Base-by-base conservation (phyloP, 768 basidiomycete genomes). In the Symmetrospora coprosmae region DNA sequence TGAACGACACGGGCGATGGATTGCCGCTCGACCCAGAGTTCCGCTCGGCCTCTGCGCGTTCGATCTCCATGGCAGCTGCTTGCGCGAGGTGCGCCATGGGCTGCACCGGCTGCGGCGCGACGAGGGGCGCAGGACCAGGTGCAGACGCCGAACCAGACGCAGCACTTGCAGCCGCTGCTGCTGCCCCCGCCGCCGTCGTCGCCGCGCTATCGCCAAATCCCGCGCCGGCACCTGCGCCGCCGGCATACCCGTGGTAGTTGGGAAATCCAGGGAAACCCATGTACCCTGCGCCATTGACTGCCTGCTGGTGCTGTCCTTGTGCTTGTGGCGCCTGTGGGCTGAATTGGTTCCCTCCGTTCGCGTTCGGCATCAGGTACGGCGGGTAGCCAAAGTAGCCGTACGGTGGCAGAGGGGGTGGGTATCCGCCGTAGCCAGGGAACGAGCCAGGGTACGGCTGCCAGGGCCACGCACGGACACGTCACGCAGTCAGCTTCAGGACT, bases 51-150 rank as follows among this genome's bases (percentile, higher is more conserved):
- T 58, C 55, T 2, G 17, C 55, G 7, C 55, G 40, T 31, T 63
- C 58, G 16, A 63, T 59, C 35, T 63, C 62, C 21, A 56, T 46
- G 9, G 58, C 41, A n/a, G 62, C 62, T 17, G 62, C 62, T 21
- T 59, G 52, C 6, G 62, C 62, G 5, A 63, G 35, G 28, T 53
- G 51, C 8, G 62, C 55, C 62, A 63, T 63, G 4, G 62, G 62
- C 31, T 35, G 45, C 13, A 63, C 35, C 8, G 62, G 62, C 35
- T 33, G 43, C 19, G 35, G 40, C 27, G 45, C 35, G 13, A 53
- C 51, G 7, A 53, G 8, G 13, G 38, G 25, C 13, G 9, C 25
- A 23, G 25, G 21, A 9, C 25, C 25, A 19, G 30, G 30, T 17
- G n/a, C 25, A n/a, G n/a, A n/a, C n/a, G n/a, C n/a, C n/a, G n/a